Evolutionary conservation across 805 yeast genomes (phyloP).

Genomic region (Myxozyma lipomycoides): DNA sequence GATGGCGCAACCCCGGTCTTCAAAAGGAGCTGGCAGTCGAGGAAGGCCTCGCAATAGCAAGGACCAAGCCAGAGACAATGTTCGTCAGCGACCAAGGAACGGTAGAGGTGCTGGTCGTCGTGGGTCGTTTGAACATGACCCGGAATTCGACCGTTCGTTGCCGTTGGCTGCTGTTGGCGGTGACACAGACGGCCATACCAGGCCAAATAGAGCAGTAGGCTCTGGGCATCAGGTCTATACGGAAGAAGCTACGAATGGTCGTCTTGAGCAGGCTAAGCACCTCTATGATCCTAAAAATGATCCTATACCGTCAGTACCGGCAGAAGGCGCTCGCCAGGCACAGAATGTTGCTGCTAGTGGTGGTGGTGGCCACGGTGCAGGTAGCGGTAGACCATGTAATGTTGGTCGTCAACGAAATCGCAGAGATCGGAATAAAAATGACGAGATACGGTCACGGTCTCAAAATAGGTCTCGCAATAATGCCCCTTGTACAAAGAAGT

Average conservation of each 20-base stretch:
- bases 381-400: neutral
- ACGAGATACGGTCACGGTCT: neutral
- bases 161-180: constrained; percentile 6
- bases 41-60: neutral
- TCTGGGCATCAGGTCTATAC: neutral
- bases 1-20: too few species aligned
- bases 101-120: too few species aligned
- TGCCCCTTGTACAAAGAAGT: neutral
- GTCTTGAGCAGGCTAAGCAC: constrained; percentile 6
- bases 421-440: constrained; percentile 1
- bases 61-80: too few species aligned
- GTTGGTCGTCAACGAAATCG: constrained; percentile 7
- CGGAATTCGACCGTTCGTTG: constrained; percentile 25
- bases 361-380: neutral
- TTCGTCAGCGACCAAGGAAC: too few species aligned
- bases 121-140: too few species aligned
- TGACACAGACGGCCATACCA: neutral
- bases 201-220: too few species aligned
- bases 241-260: neutral
- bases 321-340: neutral
- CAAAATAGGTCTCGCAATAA: neutral
- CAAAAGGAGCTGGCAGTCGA: too few species aligned
- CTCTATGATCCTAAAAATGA: constrained; percentile 23
- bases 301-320: constrained; percentile 12
- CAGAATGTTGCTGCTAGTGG: neutral